A percentile compares a stretch with the other conserved stretches of the same genome.
These are phyloP conservation scores for Exophiala phaeomuriformis DNA, from an alignment of 2,329 filamentous ascomycete genomes.

Conservation along the genomic window DNA sequence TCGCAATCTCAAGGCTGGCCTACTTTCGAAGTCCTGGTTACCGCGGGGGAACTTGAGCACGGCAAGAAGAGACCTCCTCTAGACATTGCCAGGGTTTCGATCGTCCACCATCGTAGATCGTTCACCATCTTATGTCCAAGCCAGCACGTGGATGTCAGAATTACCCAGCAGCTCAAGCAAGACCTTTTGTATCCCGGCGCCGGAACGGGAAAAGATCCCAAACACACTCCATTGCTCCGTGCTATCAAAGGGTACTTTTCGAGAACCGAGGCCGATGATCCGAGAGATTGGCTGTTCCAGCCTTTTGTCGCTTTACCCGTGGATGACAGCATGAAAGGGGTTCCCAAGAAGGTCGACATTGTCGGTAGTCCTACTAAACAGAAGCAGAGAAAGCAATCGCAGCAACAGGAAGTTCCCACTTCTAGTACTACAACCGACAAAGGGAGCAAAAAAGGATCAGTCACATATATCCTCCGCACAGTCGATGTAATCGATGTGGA, in stretches of 20 bases:
- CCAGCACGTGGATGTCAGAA: slow-evolving; percentile 7
- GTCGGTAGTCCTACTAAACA: neutral
- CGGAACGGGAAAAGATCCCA: neutral
- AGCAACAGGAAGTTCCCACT: neutral
- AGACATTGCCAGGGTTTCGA: slow-evolving; percentile 7
- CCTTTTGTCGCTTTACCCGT: slow-evolving; percentile 13
- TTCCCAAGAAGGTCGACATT: neutral
- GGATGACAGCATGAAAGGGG: neutral
- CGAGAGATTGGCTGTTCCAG: slow-evolving; percentile 15
- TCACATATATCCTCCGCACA: slow-evolving; percentile 13
- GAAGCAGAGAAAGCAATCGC: neutral
- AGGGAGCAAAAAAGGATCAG: neutral
- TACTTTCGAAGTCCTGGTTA: slow-evolving; percentile 14
- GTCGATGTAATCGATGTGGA: slow-evolving; percentile 20
- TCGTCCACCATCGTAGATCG: slow-evolving; percentile 10
- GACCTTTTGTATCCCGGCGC: slow-evolving; percentile 11
- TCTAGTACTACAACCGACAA: too few species aligned
- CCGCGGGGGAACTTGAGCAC: neutral
- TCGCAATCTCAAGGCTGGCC: slow-evolving; percentile 1
- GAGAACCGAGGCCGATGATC: neutral
- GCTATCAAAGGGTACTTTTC: slow-evolving; percentile 5
- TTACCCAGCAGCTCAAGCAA: slow-evolving; percentile 11
- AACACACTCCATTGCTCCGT: neutral
- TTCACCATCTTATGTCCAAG: slow-evolving; percentile 12
- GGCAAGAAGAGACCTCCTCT: slow-evolving; percentile 3